Base-by-base conservation (phyloP, 2,329 filamentous ascomycete genomes). In the Fusarium scirpi region DNA sequence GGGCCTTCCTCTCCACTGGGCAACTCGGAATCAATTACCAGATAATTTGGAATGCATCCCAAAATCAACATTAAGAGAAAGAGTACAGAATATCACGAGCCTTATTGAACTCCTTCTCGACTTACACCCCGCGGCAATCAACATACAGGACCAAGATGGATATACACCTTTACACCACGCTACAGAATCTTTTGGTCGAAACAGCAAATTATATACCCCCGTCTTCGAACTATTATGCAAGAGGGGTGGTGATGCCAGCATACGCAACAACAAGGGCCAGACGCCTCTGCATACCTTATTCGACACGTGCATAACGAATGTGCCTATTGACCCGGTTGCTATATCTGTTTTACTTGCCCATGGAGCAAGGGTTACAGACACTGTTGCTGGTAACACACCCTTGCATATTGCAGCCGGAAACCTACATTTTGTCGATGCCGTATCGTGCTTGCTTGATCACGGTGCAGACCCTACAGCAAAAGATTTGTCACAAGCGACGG, bases 1-100 rank as follows among this genome's bases (percentile, higher is more conserved):
- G 11, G 30, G 51, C 4, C 25, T 32, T 32, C 58, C 58, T 47
- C 16, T 60, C 1, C 58, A 60, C 10, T 60, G 58, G 58, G 16
- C 4, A 4, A 41, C 58, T 27, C 25, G 15, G 20, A 30, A 24
- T 34, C 0, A n/a, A 15, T 22, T 47, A 6, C 16, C 20, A 25
- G 41, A 41, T 6, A 12, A 4, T 8, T 29, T 52, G 10, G 25
- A 43, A 22, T 18, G 2, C 9, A 22, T 45, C 29, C 24, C 29
- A 29, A 22, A 16, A n/a, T 16, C n/a, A 10, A 18, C 22, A 3
- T 0, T 38, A 24, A 11, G 1, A 6, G 57, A 45, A 24, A 59
- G 24, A 8, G 48, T 53, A 29, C 18, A 2, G 18, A 56, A 8
- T n/a, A 30, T 47, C 8, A 18, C 9, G 1, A 41, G 41, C 5